Conservation (phyloP, 148 eudicot genomes). For the Amaranthus cruentus region DNA sequence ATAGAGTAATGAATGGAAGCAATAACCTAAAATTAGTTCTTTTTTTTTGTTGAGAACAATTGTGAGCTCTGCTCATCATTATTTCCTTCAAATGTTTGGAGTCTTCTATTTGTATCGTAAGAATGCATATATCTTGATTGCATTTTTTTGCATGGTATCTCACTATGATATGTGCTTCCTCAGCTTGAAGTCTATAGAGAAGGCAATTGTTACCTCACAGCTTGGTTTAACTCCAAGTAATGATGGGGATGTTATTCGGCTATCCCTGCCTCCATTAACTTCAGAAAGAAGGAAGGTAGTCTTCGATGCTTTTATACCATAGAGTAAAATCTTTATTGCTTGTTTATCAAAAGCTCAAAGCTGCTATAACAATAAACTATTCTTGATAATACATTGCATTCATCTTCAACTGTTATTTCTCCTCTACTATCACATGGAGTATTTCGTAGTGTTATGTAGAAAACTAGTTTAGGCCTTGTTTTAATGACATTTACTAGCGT, state of each 20-base stretch:
- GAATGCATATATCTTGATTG: neutral
- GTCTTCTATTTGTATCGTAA: neutral
- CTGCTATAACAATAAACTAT: no score
- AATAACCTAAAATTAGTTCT: neutral
- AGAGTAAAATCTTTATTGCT: neutral
- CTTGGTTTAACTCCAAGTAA: slow-evolving; percentile 84
- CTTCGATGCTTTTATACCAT: neutral
- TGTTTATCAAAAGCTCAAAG: no score
- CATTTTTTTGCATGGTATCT: neutral
- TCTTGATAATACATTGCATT: no score
- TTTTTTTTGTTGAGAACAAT: no score
- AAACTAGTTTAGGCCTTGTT: no score
- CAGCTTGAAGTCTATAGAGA: slow-evolving; percentile 94
- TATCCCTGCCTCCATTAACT: slow-evolving; percentile 80
- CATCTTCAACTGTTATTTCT: no score
- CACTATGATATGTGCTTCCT: slow-evolving; percentile 18
- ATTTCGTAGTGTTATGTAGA: no score
- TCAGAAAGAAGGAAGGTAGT: slow-evolving; percentile 92
- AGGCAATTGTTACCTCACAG: slow-evolving; percentile 81
- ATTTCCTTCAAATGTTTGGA: neutral
- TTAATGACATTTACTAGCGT: no score
- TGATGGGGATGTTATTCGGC: slow-evolving; percentile 90
- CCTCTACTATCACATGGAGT: no score
- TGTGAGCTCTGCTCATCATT: neutral
- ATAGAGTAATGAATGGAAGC: neutral